phyloP scores from a whole-genome alignment of 139 green algal species.

The Edaphochlamys debaryana region DNA sequence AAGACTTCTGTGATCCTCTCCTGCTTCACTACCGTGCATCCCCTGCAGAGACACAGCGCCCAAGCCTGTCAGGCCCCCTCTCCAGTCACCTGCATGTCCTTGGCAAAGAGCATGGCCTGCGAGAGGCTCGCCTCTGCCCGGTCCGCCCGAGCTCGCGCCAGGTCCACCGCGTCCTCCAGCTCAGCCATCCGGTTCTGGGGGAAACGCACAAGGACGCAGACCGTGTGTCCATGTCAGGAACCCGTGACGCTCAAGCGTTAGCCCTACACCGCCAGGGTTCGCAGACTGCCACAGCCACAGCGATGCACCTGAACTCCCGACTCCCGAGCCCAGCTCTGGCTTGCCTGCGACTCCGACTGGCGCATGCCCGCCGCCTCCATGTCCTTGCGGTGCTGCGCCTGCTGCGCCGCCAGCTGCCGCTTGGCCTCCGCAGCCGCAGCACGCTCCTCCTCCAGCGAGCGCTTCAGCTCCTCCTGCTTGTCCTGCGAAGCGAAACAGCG shows the following conservation, averaged over 20 bases:
- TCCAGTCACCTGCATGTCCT: slow-evolving; percentile 1
- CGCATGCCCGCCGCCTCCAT: slow-evolving; percentile 31
- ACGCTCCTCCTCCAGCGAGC: neutral
- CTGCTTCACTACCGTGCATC: no score
- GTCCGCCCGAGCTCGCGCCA: slow-evolving; percentile 7
- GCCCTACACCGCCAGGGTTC: no score
- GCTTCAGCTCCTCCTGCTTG: neutral
- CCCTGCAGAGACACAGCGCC: no score
- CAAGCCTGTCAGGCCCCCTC: no score
- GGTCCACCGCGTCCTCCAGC: slow-evolving; percentile 3
- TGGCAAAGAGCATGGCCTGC: neutral
- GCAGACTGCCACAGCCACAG: no score
- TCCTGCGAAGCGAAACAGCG: neutral
- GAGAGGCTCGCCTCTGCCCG: slow-evolving; percentile 4
- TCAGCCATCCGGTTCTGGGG: neutral
- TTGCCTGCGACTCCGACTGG: slow-evolving; percentile 16
- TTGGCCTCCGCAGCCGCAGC: neutral
- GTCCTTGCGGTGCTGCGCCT: slow-evolving; percentile 25
- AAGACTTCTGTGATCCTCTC: no score
- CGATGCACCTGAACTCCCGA: no score
- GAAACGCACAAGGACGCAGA: no score
- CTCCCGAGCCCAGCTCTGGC: no score
- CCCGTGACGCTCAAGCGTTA: no score
- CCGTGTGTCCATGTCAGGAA: no score
- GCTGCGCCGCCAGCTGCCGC: slow-evolving; percentile 2